Evolutionary conservation across 352 stramenopile species (phyloP), one percentile per base, ranked within the genome.

Genomic region (Phytopythium aichiense): DNA sequence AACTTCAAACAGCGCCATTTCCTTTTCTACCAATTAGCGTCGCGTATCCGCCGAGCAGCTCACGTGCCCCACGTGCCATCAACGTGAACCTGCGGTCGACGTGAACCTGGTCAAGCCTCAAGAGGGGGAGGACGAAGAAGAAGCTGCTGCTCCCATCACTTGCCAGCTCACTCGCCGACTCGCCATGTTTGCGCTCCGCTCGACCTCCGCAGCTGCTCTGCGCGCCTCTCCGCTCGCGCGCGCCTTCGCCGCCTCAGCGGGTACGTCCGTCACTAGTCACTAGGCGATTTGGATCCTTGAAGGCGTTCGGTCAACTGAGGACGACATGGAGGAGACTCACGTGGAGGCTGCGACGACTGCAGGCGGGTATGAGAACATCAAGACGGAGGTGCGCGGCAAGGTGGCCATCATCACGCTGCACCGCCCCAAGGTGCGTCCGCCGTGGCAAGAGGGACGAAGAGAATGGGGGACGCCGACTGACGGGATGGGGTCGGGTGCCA

Each of bases 341-440:
- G 12, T 1, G 25, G 46, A 30, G n/a, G 7, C n/a, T 4, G 22
- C 46, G 4, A 31, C 37, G 33, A n/a, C 8, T 7, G 22, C 68
- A 89, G 81, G 70, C 63, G 77, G 84, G 53, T 95, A 95, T 60
- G 89, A 97, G 65, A 88, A 92, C 69, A 96, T 97, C 58, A 67
- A 76, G 35, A 91, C 87, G 3, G 87, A 97, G 69, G 85, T 94
- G 64, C 79, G 85, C 52, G 86, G 82, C 67, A 95, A 92, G 60
- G 94, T 99, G 28, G 97, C 85, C 51, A 81, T 99, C 60, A 98
- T 99, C 62, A 97, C 88, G 33, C 72, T 99, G 59, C 92, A 99
- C 82, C 92, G 96, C 51, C 96, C 97, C 58, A 99, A 99, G 72
- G 81, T 84, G 42, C 20, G 46, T 20, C 51, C 38, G n/a, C n/a